phyloP scores from a whole-genome alignment of 495 filamentous ascomycete genomes.

The Talaromyces liani region DNA sequence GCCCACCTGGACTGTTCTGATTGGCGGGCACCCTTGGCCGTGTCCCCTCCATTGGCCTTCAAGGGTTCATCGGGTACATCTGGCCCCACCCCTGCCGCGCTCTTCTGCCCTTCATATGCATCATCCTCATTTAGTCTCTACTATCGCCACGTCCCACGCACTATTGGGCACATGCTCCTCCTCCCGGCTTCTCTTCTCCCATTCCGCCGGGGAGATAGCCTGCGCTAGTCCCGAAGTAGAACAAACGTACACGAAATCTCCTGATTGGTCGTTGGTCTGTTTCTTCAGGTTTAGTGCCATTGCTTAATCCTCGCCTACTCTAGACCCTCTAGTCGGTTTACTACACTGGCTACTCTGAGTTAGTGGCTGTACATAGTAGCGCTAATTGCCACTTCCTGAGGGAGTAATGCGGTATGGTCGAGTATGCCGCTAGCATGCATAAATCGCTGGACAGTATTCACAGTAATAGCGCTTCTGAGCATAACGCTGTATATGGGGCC shows the following conservation, averaged over 20 bases:
- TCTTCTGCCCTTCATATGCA: background rate
- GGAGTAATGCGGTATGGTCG: background rate
- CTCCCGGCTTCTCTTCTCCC: background rate
- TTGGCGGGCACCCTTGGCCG: background rate
- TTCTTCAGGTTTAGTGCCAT: background rate
- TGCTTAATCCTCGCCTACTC: background rate
- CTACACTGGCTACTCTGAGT: background rate
- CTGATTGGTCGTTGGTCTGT: background rate
- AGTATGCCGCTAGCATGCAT: background rate
- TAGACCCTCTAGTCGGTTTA: background rate
- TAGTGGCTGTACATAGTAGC: background rate
- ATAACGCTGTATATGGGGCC: background rate
- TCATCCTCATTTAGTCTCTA: background rate
- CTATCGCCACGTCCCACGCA: background rate
- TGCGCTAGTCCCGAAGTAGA: background rate
- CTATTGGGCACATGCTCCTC: background rate
- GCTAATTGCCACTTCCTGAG: background rate
- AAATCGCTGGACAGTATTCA: background rate
- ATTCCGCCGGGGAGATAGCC: background rate
- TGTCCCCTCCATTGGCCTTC: background rate
- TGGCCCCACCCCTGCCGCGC: background rate
- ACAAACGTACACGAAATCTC: background rate
- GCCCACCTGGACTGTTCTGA: background rate
- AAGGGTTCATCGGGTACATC: background rate
- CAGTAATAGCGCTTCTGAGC: background rate